These are phyloP conservation scores for Penicillium sp. DNA, from an alignment of 2,329 filamentous ascomycete species.

Conservation along the genomic window DNA sequence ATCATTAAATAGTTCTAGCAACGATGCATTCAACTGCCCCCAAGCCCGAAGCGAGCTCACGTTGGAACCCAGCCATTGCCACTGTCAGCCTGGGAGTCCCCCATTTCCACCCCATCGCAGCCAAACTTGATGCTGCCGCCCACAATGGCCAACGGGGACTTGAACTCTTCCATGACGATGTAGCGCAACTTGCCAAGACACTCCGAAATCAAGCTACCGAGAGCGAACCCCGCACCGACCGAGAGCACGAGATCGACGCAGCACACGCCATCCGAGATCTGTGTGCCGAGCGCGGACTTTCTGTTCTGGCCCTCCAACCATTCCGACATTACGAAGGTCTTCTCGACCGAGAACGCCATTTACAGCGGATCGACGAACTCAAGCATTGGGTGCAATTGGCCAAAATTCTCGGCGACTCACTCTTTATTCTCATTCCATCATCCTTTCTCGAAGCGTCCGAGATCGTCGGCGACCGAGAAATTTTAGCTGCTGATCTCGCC, in stretches of 20 bases:
- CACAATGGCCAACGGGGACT: slow-evolving; percentile 54
- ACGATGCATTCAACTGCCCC: slow-evolving; percentile 19
- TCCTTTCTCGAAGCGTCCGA: slow-evolving; percentile 21
- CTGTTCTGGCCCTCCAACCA: slow-evolving; percentile 65
- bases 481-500: slow-evolving; percentile 18
- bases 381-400: slow-evolving; percentile 19
- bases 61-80: slow-evolving; percentile 24
- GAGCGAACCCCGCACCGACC: slow-evolving; percentile 30
- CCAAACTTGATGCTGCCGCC: slow-evolving; percentile 34
- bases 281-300: slow-evolving; percentile 51
- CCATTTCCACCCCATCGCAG: slow-evolving; percentile 17
- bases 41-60: slow-evolving; percentile 6
- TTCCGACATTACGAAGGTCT: slow-evolving; percentile 68
- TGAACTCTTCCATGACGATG: slow-evolving; percentile 67
- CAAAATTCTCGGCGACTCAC: slow-evolving; percentile 19
- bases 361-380: slow-evolving; percentile 20
- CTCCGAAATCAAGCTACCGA: slow-evolving; percentile 33
- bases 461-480: slow-evolving; percentile 19
- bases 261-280: slow-evolving; percentile 53
- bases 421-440: slow-evolving; percentile 26
- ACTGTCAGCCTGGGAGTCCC: slow-evolving; percentile 23
- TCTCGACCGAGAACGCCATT: slow-evolving; percentile 15
- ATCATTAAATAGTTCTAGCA: background rate
- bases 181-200: slow-evolving; percentile 57
- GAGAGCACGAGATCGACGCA: slow-evolving; percentile 57